Evolutionary conservation across 2,329 filamentous ascomycete genomes (phyloP).

Genomic region (Colletotrichum neosansevieriae): DNA sequence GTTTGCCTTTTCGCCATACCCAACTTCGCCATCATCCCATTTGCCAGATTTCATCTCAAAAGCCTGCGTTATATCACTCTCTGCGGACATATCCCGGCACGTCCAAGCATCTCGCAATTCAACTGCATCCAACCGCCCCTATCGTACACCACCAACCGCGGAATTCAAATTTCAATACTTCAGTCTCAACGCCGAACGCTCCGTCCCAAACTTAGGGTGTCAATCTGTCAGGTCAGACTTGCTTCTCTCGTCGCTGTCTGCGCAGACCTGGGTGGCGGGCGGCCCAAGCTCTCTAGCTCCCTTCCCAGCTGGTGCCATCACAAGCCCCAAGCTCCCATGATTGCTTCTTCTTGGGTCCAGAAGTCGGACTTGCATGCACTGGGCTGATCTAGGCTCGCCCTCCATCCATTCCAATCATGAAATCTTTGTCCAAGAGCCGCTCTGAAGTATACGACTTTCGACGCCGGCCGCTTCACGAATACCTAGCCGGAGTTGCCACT

Average conservation of each 20-base stretch:
- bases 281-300: conserved; percentile 30
- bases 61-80: background rate
- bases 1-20: conserved; percentile 28
- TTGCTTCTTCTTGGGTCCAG: conserved; percentile 21
- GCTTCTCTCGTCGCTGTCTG: background rate
- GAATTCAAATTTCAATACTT: background rate
- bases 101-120: background rate
- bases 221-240: conserved; percentile 15
- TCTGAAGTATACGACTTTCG: background rate
- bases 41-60: conserved; percentile 13
- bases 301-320: conserved; percentile 12
- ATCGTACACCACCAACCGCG: background rate
- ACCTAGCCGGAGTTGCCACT: conserved; percentile 3
- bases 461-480: conserved; percentile 3
- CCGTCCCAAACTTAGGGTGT: background rate
- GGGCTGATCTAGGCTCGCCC: background rate
- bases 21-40: conserved; percentile 24
- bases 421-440: background rate
- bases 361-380: conserved; percentile 7
- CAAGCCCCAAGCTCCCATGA: conserved; percentile 30
- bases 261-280: background rate
- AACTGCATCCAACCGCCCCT: background rate
- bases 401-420: conserved; percentile 9
- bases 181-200: conserved; percentile 6
- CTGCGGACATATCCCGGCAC: background rate